A percentile compares a stretch with the other conserved stretches of the same genome.
phyloP scores from a whole-genome alignment of 768 basidiomycete genomes.

The Suillus tomentosus region DNA sequence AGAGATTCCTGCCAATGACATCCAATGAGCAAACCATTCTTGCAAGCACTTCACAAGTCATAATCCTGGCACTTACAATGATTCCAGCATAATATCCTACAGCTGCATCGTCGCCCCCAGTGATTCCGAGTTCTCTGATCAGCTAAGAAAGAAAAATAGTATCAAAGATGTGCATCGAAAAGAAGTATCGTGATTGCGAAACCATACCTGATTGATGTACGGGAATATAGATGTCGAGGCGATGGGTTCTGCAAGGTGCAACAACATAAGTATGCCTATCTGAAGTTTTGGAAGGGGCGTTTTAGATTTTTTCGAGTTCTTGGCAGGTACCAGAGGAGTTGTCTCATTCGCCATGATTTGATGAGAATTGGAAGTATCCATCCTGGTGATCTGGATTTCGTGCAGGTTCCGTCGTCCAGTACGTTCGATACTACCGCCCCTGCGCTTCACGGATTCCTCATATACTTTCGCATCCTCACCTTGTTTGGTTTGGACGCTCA shows the following conservation, averaged over 20 bases:
- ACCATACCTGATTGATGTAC: constrained; percentile 49
- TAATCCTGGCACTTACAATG: constrained; percentile 32
- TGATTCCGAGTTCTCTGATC: constrained; percentile 62
- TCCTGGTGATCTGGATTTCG: not conserved
- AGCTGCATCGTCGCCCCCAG: constrained; percentile 62
- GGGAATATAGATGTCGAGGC: constrained; percentile 49
- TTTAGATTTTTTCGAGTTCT: constrained; percentile 20
- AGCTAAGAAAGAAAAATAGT: constrained; percentile 39
- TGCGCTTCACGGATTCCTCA: too few species aligned
- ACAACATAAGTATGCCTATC: constrained; percentile 43
- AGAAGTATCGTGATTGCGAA: not conserved
- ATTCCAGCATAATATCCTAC: constrained; percentile 72
- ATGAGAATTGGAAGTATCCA: not conserved
- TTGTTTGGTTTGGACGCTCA: too few species aligned
- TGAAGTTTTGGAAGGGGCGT: constrained; percentile 49
- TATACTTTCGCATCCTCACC: too few species aligned
- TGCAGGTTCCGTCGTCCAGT: too few species aligned
- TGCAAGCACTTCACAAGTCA: not conserved
- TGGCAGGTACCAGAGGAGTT: not conserved
- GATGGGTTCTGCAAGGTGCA: constrained; percentile 49
- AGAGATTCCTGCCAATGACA: constrained; percentile 51
- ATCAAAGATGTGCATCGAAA: not conserved
- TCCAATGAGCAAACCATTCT: not conserved
- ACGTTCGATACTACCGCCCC: not conserved
- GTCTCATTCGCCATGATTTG: not conserved